Conservation (phyloP, 768 basidiomycete species). For the Xanthoconium purpureum region DNA sequence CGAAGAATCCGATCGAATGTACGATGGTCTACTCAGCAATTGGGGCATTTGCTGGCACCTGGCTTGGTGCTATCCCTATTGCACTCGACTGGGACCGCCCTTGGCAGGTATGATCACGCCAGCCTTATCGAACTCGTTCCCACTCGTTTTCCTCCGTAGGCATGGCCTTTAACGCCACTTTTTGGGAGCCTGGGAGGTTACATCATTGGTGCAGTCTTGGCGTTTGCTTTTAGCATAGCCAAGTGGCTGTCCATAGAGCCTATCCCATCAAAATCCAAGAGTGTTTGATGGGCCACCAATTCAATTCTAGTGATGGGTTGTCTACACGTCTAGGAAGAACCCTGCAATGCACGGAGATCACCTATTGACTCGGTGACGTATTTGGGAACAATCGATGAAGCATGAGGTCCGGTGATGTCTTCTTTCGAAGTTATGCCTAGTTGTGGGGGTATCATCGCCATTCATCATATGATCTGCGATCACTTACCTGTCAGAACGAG, state of each 20-base stretch:
- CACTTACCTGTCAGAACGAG: constrained; percentile 85
- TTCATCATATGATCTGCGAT: neutral
- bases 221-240: constrained; percentile 45
- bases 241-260: constrained; percentile 40
- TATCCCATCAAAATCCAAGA: constrained; percentile 27
- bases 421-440: constrained; percentile 74
- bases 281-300: constrained; percentile 13
- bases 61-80: constrained; percentile 80
- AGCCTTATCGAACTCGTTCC: neutral
- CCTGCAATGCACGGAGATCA: constrained; percentile 55
- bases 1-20: constrained; percentile 67
- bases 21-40: constrained; percentile 76
- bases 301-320: neutral
- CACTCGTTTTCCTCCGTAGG: constrained; percentile 40
- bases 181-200: constrained; percentile 71
- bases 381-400: constrained; percentile 74
- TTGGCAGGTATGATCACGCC: constrained; percentile 75
- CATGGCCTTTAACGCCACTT: constrained; percentile 80
- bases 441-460: neutral
- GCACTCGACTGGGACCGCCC: constrained; percentile 96
- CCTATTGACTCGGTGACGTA: constrained; percentile 81
- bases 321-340: constrained; percentile 3
- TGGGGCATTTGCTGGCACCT: constrained; percentile 70
- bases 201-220: constrained; percentile 54
- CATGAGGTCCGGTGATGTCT: constrained; percentile 68